phyloP scores from a whole-genome alignment of 768 basidiomycete genomes.

The Lactarius pseudohatsudake region DNA sequence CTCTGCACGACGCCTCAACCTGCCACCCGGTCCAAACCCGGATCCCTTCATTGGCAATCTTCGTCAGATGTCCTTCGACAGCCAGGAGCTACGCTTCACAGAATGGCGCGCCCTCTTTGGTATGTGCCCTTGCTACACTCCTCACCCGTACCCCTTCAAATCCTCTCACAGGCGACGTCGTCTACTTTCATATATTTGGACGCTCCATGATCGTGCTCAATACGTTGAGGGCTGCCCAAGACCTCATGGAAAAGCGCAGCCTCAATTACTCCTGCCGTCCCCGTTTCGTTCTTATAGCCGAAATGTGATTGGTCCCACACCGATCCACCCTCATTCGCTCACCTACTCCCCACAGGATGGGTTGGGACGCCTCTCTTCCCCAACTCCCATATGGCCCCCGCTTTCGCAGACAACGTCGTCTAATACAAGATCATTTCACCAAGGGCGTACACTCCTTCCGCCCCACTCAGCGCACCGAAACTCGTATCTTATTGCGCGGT shows the following conservation, averaged over 20 bases:
- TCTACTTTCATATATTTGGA: constrained; percentile 35
- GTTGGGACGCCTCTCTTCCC: constrained; percentile 27
- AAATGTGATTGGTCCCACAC: constrained; percentile 30
- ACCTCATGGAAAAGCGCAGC: constrained; percentile 38
- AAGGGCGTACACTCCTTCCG: constrained; percentile 28
- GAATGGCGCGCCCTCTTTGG: constrained; percentile 36
- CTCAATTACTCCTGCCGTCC: constrained; percentile 39
- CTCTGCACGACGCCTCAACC: constrained; percentile 20
- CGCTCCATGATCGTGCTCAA: constrained; percentile 37
- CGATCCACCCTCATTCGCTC: background rate
- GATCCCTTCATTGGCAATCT: constrained; percentile 37
- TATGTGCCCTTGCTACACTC: constrained; percentile 18
- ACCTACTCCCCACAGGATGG: constrained; percentile 24
- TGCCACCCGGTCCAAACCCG: constrained; percentile 36
- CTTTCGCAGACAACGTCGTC: constrained; percentile 35
- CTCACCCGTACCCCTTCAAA: too few relatives aligned
- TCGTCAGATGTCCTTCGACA: constrained; percentile 33
- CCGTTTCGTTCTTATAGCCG: constrained; percentile 32
- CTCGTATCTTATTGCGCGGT: constrained; percentile 31
- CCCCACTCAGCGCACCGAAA: constrained; percentile 33
- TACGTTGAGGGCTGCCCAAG: constrained; percentile 36
- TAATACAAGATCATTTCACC: constrained; percentile 34
- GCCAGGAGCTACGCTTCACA: constrained; percentile 32
- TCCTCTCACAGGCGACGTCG: constrained; percentile 36
- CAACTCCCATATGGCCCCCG: constrained; percentile 33